Conservation (phyloP, 2,329 filamentous ascomycete genomes). For the Xylariaceae sp. region DNA sequence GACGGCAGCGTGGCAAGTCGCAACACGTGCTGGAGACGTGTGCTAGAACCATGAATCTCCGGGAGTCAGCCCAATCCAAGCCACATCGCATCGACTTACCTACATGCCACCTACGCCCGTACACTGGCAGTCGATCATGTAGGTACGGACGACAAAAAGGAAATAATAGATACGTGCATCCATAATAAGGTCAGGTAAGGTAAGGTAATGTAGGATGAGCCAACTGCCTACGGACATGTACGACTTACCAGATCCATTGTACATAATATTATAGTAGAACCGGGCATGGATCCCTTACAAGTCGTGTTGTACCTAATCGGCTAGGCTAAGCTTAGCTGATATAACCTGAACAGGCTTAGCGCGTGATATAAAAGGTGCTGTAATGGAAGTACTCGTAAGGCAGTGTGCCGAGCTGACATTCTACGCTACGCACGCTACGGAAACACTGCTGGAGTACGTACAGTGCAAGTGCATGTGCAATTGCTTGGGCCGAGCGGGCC, state of each 20-base stretch:
- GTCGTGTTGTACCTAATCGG: background rate
- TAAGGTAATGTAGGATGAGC: background rate
- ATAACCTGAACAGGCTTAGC: too few relatives aligned
- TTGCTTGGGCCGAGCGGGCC: background rate
- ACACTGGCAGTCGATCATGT: too few relatives aligned
- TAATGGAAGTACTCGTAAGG: background rate
- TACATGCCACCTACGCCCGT: background rate
- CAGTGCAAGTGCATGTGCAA: too few relatives aligned
- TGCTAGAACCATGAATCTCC: conserved; percentile 8
- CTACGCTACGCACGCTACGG: background rate
- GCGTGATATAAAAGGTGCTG: too few relatives aligned
- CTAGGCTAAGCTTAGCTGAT: too few relatives aligned
- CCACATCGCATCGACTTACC: conserved; percentile 7
- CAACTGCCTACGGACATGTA: background rate
- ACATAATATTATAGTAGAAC: too few relatives aligned
- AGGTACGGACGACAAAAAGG: too few relatives aligned
- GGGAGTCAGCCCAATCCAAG: conserved; percentile 13
- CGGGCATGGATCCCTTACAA: too few relatives aligned
- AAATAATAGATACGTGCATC: background rate
- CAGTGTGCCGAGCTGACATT: background rate
- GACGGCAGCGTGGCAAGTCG: conserved; percentile 7
- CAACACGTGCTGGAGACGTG: conserved; percentile 14
- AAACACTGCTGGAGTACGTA: too few relatives aligned
- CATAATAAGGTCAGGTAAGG: background rate
- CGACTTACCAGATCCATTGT: too few relatives aligned